These are phyloP conservation scores for Penium margaritaceum DNA, from an alignment of 139 green algal species.

Conservation along the genomic window DNA sequence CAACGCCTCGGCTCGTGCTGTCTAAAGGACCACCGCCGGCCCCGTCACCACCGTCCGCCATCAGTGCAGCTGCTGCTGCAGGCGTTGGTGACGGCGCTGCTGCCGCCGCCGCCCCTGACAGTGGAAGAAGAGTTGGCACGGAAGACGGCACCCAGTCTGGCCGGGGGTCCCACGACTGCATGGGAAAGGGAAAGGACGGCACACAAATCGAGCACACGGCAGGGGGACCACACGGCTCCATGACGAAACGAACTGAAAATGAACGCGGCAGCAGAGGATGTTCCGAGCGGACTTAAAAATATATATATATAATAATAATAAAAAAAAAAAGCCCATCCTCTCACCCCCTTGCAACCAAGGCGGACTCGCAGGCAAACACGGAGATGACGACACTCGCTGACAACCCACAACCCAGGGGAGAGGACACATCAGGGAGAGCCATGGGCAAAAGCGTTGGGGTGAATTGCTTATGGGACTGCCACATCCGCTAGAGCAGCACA, in stretches of 20 bases:
- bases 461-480: not conserved
- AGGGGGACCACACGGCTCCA: not conserved
- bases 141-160: not conserved
- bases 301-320: not conserved
- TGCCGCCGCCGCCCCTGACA: not conserved
- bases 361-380: not conserved
- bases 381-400: not conserved
- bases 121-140: not conserved
- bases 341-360: not conserved
- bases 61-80: not conserved
- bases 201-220: not conserved
- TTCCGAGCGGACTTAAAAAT: not conserved
- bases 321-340: too few species aligned
- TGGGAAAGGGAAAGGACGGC: not conserved
- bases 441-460: not conserved
- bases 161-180: too few species aligned
- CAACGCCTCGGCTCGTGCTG: too few species aligned
- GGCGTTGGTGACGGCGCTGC: not conserved
- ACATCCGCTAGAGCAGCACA: not conserved
- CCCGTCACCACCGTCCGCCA: too few species aligned
- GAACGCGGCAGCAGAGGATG: not conserved
- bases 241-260: not conserved
- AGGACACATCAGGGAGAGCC: too few species aligned
- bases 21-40: too few species aligned
- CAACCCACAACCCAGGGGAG: too few species aligned